These are phyloP conservation scores for Volvox reticuliferus DNA, from an alignment of 139 green algal species.

Conservation along the genomic window DNA sequence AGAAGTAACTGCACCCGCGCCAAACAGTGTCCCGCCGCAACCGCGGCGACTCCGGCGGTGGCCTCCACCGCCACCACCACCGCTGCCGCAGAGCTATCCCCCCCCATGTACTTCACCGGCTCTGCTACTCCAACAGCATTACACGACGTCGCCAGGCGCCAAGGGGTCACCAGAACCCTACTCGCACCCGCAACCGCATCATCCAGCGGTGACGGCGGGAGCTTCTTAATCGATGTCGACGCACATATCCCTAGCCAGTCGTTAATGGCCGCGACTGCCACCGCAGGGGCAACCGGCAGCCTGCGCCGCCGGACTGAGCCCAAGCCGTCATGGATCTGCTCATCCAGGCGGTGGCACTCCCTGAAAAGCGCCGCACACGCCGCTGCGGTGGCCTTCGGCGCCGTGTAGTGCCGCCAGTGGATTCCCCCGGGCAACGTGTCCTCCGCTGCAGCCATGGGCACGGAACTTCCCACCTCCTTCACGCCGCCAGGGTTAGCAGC, in stretches of 20 bases:
- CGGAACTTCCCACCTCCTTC: background rate
- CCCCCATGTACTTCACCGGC: background rate
- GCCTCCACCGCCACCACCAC: background rate
- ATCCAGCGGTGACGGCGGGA: too few species aligned
- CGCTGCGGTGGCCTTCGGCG: background rate
- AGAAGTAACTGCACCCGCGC: conserved; percentile 26
- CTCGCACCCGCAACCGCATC: background rate
- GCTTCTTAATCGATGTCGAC: background rate
- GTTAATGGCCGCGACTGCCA: background rate
- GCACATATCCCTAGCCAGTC: background rate
- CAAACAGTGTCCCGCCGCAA: background rate
- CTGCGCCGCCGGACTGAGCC: background rate
- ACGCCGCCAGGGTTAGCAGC: background rate
- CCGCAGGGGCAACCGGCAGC: background rate
- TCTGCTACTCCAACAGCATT: background rate
- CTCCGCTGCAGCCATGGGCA: background rate
- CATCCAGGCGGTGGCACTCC: background rate
- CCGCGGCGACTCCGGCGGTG: background rate
- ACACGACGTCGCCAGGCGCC: background rate
- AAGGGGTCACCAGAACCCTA: background rate
- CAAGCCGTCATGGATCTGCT: background rate
- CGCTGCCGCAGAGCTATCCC: background rate
- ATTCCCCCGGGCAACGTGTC: background rate
- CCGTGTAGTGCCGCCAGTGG: background rate
- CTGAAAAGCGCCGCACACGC: background rate